Percentiles rank a stretch among this genome's conserved stretches.
These are phyloP conservation scores for Penicillium arizonense DNA, from an alignment of 495 filamentous ascomycete species.

Conservation along the genomic window DNA sequence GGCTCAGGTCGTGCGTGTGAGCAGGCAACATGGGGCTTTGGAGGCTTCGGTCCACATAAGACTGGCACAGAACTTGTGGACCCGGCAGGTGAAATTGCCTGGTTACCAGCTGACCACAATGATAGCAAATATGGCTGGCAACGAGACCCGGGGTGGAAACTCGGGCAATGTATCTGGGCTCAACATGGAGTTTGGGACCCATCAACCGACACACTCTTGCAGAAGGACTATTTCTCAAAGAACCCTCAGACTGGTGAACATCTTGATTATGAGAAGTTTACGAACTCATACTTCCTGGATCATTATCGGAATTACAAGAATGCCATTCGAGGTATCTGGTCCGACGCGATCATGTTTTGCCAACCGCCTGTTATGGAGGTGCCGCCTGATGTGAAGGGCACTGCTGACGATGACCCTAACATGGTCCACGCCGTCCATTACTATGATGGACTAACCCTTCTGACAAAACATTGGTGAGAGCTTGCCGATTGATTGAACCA, in stretches of 20 bases:
- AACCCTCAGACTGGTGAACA: conserved; percentile 66
- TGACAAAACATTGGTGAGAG: conserved; percentile 90
- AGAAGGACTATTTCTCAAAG: conserved; percentile 85
- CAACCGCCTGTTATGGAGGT: conserved; percentile 92
- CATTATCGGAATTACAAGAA: conserved; percentile 76
- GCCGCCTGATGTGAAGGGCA: conserved; percentile 83
- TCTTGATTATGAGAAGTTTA: conserved; percentile 80
- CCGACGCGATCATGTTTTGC: conserved; percentile 81
- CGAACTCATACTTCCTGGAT: conserved; percentile 83
- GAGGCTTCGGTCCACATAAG: conserved; percentile 86
- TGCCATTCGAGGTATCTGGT: conserved; percentile 71
- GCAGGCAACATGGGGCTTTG: conserved; percentile 89
- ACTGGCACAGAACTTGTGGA: conserved; percentile 81
- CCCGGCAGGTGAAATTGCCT: conserved; percentile 79
- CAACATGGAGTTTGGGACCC: conserved; percentile 97
- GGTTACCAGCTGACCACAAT: conserved; percentile 78
- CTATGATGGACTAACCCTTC: conserved; percentile 93
- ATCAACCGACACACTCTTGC: conserved; percentile 68
- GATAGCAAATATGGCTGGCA: conserved; percentile 89
- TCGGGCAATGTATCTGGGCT: conserved; percentile 94
- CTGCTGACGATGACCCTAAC: conserved; percentile 80
- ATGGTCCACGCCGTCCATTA: conserved; percentile 94
- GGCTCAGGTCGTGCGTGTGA: conserved; percentile 89
- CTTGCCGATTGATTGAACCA: neutral
- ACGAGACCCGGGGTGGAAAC: conserved; percentile 81